Base-by-base conservation (phyloP, 495 filamentous ascomycete genomes). In the Daldinia decipiens region DNA sequence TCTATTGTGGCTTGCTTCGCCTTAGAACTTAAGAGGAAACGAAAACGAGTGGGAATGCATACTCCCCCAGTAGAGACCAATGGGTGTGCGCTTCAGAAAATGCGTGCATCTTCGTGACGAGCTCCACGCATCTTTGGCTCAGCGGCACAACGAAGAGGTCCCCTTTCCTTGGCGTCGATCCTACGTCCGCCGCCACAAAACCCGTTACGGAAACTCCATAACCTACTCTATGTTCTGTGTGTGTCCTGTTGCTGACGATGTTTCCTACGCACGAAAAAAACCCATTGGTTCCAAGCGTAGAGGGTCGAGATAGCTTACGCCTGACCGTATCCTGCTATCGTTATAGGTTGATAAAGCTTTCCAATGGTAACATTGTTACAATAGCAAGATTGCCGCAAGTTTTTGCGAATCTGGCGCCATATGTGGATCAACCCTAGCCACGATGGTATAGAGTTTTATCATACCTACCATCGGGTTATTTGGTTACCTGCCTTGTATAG, bases 401-500 rank as follows among this genome's bases (percentile, higher is more conserved):
- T 63, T 60, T 74, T 70, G 71, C 66, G 71, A 74, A 70, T 70
- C 71, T 70, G 67, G 71, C 71, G 71, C 62, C 52, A 74, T 74
- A 31, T 56, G 71, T 60, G 62, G 67, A 67, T 59, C 54, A 54
- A 70, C 58, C 71, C 61, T 60, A 70, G 62, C 62, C 58, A 70
- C 66, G 66, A 70, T 63, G 67, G 47, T 65, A 70, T 73, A 73
- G 27, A 51, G 3, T 4, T 38, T 43, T 67, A 68, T 70, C 66
- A 73, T 73, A 62, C 67, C 62, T 73, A 62, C 67, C 62, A 59
- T 70, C 62, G 66, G 66, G 71, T 67, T 70, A 74, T 70, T 57
- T 67, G 67, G 71, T 74, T 74, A 74, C 71, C 71, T 74, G 71
- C 71, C 71, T 74, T 74, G 71, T 74, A 70, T 70, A 74, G 71